Evolutionary conservation across 176 grass and related monocot genomes (phyloP), one percentile per base, ranked within the genome.

Genomic region (Eragrostis curvula): DNA sequence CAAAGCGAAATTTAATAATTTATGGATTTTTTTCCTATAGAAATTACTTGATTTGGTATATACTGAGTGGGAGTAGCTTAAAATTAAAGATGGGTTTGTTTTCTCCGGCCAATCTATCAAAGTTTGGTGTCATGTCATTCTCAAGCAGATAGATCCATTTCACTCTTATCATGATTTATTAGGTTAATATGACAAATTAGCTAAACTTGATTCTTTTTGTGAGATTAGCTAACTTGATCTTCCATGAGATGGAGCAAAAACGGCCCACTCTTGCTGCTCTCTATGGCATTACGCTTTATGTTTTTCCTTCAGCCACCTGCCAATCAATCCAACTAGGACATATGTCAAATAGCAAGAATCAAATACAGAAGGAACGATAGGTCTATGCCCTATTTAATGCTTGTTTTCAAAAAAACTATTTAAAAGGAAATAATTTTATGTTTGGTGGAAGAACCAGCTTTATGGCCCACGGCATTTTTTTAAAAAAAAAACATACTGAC

Each of bases 111-210:
- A 27, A 15, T 42, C 58, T 57, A 66, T 83, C 58, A 74, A 58
- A 69, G 60, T 86, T 86, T 74, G 84, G 84, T 80, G 48, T 40
- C 48, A 46, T 80, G 84, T 86, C 84, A 58, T 67, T 63, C 60
- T 74, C 77, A 43, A 46, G 69, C 39, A 86, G 77, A 74, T 18
- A 30, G 75, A 55, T 86, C 57, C 25, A 66, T 67, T 74, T 66
- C 58, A 17, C 36, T 45, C 47, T 74, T 45, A 48, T 50, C 42
- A 48, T 57, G 24, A 48, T 57, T n/a, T n/a, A n/a, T 58, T 25
- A 50, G 56, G 60, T 47, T 78, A 73, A 45, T 18, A 18, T 58
- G 59, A 56, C 71, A 66, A 79, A 80, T 67, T 58, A 46, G 42
- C 36, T 24, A 20, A 39, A 80, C 47, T 32, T 57, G 21, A 21